A percentile compares a stretch with the other conserved stretches of the same genome.
Conservation (phyloP, 257 asterid genomes). For the Solanum habrochaites region DNA sequence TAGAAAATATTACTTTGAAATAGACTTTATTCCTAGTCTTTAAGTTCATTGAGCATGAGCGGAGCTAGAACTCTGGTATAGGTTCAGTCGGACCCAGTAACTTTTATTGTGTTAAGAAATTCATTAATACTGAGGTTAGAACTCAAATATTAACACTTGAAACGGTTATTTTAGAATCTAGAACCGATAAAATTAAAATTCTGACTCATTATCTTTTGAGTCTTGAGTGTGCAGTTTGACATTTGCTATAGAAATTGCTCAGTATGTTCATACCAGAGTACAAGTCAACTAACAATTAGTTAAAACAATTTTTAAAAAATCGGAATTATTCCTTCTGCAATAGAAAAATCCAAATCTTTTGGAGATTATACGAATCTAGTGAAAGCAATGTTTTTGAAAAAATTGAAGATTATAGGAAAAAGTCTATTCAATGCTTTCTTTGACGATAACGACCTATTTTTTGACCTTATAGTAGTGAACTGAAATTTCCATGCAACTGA, state of each 20-base stretch:
- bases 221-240: not conserved
- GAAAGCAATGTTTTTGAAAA: not conserved
- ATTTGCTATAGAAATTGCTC: not conserved
- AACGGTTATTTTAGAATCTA: not conserved
- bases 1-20: not conserved
- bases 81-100: not conserved
- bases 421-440: not conserved
- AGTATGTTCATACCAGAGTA: not conserved
- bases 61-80: not conserved
- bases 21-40: not conserved
- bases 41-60: not conserved
- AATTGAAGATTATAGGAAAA: not conserved
- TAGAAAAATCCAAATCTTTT: not conserved
- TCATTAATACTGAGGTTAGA: not conserved
- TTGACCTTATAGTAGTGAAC: not conserved
- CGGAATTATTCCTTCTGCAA: not conserved
- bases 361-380: not conserved
- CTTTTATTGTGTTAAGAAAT: not conserved
- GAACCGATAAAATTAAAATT: not conserved
- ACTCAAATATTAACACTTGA: not conserved
- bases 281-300: not conserved
- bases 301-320: not conserved
- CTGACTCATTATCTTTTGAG: not conserved
- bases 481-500: not conserved
- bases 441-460: not conserved